A percentile compares a stretch with the other conserved stretches of the same genome.
phyloP scores from a whole-genome alignment of 78 protist genomes.

The Pelomyxa schiedti region DNA sequence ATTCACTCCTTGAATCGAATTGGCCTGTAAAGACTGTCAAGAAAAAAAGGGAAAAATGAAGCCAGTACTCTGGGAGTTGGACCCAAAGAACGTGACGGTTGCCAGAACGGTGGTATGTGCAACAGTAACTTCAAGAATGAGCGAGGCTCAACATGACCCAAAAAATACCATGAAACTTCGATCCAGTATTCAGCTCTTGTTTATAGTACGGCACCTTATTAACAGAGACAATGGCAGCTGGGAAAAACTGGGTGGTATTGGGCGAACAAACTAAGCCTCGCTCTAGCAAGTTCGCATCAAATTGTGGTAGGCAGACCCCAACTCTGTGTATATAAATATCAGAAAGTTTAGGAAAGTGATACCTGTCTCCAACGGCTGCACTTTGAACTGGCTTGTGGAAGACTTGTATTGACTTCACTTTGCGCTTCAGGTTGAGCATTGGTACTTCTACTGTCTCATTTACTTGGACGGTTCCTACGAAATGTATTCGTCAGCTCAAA shows the following conservation, averaged over 20 bases:
- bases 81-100: conserved; percentile 33
- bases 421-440: conserved; percentile 15
- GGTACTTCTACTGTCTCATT: conserved; percentile 59
- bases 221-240: conserved; percentile 20
- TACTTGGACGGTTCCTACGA: conserved; percentile 26
- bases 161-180: conserved; percentile 60
- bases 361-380: background rate
- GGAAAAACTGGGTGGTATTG: conserved; percentile 10
- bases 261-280: conserved; percentile 61
- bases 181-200: conserved; percentile 1
- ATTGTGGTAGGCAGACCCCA: conserved; percentile 79
- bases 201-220: conserved; percentile 57
- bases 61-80: background rate
- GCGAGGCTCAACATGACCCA: background rate
- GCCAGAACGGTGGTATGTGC: conserved; percentile 89
- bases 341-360: no score
- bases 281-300: conserved; percentile 70
- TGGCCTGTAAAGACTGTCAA: no score
- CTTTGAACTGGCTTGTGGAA: conserved; percentile 63
- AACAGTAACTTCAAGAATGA: conserved; percentile 42
- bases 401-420: conserved; percentile 91
- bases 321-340: no score
- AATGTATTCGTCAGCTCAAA: no score
- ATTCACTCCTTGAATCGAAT: background rate
- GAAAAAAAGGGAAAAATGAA: no score